phyloP scores from a whole-genome alignment of 1,284 basidiomycete genomes.

The Ustilago hordei region DNA sequence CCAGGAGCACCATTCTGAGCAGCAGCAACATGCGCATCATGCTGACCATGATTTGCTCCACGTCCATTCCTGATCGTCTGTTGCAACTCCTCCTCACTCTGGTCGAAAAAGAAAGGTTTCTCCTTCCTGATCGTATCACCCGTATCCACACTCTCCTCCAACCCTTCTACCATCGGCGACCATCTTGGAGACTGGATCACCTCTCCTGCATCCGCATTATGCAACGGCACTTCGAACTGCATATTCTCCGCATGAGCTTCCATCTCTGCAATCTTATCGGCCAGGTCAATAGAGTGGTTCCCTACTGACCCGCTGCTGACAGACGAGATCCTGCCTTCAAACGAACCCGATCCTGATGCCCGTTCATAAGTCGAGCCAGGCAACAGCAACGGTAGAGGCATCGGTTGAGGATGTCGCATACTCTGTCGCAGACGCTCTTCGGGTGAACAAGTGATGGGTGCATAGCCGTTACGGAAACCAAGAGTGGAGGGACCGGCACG shows the following conservation, averaged over 20 bases:
- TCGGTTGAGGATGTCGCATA: constrained; percentile 42
- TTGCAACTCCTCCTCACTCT: constrained; percentile 5
- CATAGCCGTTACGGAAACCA: constrained; percentile 52
- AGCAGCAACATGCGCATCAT: not conserved
- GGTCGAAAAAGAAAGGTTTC: constrained; percentile 20
- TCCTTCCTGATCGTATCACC: constrained; percentile 17
- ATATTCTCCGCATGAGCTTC: constrained; percentile 54
- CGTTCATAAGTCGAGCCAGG: constrained; percentile 21
- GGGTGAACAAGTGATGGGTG: constrained; percentile 40
- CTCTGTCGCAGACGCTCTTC: constrained; percentile 48
- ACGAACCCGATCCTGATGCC: constrained; percentile 31
- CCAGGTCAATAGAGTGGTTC: constrained; percentile 42
- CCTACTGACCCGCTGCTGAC: constrained; percentile 39
- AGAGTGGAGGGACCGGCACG: constrained; percentile 44
- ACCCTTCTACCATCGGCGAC: constrained; percentile 24
- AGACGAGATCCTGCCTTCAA: constrained; percentile 30
- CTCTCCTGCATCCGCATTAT: constrained; percentile 10
- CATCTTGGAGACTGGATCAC: constrained; percentile 18
- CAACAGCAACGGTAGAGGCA: constrained; percentile 26
- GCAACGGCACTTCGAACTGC: constrained; percentile 38
- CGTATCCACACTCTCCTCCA: constrained; percentile 33
- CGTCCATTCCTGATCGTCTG: not conserved
- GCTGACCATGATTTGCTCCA: not conserved
- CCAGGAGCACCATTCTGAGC: not conserved
- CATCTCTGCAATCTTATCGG: constrained; percentile 58